Conservation (phyloP, 306 rosid genomes). For the Fagus crenata region DNA sequence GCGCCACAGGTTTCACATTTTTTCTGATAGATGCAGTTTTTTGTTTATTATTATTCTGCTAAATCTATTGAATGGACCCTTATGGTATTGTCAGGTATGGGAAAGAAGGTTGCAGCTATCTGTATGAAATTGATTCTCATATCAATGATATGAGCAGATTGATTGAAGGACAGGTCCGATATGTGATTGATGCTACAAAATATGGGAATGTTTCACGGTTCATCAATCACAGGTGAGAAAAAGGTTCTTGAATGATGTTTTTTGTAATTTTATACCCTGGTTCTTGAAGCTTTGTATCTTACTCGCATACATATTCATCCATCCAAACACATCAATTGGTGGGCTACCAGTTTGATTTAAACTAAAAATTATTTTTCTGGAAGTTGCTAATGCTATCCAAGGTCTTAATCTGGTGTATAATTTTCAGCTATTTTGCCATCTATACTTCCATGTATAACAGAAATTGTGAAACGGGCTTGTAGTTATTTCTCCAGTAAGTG, state of each 20-base stretch:
- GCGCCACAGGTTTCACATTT: slow-evolving; percentile 57
- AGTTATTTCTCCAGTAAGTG: neutral
- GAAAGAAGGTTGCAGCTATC: slow-evolving; percentile 51
- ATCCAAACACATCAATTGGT: neutral
- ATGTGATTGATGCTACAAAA: slow-evolving; percentile 67
- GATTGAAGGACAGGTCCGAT: slow-evolving; percentile 64
- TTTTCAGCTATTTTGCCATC: neutral
- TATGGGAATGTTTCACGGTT: slow-evolving; percentile 93
- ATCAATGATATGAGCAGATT: slow-evolving; percentile 87
- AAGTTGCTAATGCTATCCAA: neutral
- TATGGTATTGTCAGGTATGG: slow-evolving; percentile 55
- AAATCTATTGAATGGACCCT: slow-evolving; percentile 24
- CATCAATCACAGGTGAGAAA: slow-evolving; percentile 84
- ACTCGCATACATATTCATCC: neutral
- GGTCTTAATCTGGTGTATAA: neutral
- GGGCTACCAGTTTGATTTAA: neutral
- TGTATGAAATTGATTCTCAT: slow-evolving; percentile 62
- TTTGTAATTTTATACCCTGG: neutral
- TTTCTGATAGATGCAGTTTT: slow-evolving; percentile 24
- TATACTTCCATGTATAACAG: neutral
- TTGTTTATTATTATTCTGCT: slow-evolving; percentile 17
- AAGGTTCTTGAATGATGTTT: slow-evolving; percentile 9
- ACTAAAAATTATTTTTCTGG: neutral
- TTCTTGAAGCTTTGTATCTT: neutral
- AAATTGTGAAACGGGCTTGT: neutral